Conservation (phyloP, 805 yeast species). For the Schwanniomyces occidentalis region DNA sequence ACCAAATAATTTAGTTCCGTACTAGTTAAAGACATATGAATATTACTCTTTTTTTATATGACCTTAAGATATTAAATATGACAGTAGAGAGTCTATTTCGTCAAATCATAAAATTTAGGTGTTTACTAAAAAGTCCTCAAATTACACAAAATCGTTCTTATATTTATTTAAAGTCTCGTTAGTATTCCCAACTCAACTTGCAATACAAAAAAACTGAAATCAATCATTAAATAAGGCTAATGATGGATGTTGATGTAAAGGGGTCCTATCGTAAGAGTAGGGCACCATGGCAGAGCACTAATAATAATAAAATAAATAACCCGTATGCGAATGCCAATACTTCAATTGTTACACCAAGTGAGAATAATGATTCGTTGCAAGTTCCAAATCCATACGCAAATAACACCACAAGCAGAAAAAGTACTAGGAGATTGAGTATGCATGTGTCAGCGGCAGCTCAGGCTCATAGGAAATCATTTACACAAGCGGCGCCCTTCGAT, state of each 20-base stretch:
- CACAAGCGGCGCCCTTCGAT: conserved; percentile 24
- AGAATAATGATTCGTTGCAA: conserved; percentile 9
- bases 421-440: conserved; percentile 33
- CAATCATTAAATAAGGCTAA: too few relatives aligned
- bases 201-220: too few relatives aligned
- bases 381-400: conserved; percentile 17
- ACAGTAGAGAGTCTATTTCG: too few relatives aligned
- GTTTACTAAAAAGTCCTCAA: too few relatives aligned
- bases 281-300: conserved; percentile 41
- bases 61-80: too few relatives aligned
- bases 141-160: too few relatives aligned
- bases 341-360: conserved; percentile 6
- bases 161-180: too few relatives aligned
- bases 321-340: conserved; percentile 29
- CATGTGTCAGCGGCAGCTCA: conserved; percentile 41
- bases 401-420: conserved; percentile 15
- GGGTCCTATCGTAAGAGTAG: conserved; percentile 39
- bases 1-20: conserved; percentile 85
- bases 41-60: conserved; percentile 7
- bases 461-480: conserved; percentile 25
- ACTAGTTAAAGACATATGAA: conserved; percentile 73
- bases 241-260: conserved; percentile 31
- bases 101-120: too few relatives aligned
- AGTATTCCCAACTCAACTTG: too few relatives aligned
- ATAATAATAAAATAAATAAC: conserved; percentile 15